Base-by-base conservation (phyloP, 139 green algal species). In the Tetraselmis striata region DNA sequence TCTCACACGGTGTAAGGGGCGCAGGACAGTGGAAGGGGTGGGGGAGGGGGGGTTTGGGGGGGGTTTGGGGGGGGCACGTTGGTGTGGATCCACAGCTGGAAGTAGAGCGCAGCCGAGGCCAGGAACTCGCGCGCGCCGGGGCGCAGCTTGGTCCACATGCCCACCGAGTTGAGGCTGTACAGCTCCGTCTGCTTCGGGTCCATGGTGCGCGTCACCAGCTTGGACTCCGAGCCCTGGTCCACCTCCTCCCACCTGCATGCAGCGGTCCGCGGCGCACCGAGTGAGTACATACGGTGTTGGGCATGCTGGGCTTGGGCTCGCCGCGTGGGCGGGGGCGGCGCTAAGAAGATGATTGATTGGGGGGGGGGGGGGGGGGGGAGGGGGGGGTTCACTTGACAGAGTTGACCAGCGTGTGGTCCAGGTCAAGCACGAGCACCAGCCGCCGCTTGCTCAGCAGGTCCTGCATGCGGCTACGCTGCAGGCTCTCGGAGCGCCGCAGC, bases 391-490 rank as follows among this genome's bases (percentile, higher is more conserved):
- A 67, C 45, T 5, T 67, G 45, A 89, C 89, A 32, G 88, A 95
- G 85, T 97, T 96, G 59, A 99, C 89, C 83, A 99, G 88, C 1
- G 96, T 99, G 91, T 98, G 96, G 84, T 99, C 96, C 79, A 99
- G 88, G 84, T 99, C 96, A 75, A 99, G 88, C 22, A 98, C 89
- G 2, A 99, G 91, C 76, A 87, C 59, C 32, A 94, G 87, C 79
- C 88, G 83, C 11, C 31, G 78, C 23, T 29, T 79, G 1, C 24
- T 29, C 28, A 87, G 74, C 32, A 87, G n/a, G 1, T 45, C 45
- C 30, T 59, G 59, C 1, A 83, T 67, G 45, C 45, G 45, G 18
- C 45, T 18, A 5, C 5, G 5, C 45, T 67, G 45, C 45, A 67
- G 5, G 45, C 45, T 67, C 5, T 18, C 45, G 11, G 45, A 67